A percentile compares a stretch with the other conserved stretches of the same genome.
Evolutionary conservation across 805 yeast genomes (phyloP).

Genomic region (Torulaspora quercuum): DNA sequence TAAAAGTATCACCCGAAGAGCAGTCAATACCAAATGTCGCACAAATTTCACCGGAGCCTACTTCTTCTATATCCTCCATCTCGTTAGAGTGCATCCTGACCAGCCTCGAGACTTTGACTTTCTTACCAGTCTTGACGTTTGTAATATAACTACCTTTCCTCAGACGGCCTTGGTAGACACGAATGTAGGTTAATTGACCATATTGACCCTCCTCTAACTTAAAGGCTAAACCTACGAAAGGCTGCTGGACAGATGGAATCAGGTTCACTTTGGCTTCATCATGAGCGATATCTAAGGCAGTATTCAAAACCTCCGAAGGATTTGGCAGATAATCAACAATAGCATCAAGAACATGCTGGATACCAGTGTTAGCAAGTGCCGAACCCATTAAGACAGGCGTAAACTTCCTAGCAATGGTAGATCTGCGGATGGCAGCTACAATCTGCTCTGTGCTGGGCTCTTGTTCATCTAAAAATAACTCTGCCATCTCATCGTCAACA

Average conservation of each 20-base stretch:
- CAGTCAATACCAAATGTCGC: conserved; percentile 99
- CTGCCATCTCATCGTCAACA: conserved; percentile 97
- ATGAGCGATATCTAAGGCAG: conserved; percentile 72
- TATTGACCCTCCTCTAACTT: conserved; percentile 97
- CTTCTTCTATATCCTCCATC: conserved; percentile 96
- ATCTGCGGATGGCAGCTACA: conserved; percentile 83
- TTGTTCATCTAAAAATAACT: conserved; percentile 82
- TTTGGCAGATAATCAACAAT: conserved; percentile 94
- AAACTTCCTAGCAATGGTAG: conserved; percentile 92
- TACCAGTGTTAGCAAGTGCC: conserved; percentile 93
- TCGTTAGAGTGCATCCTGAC: conserved; percentile 99
- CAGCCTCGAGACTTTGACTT: conserved; percentile 85
- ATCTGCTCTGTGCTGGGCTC: conserved; percentile 84
- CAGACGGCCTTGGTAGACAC: conserved; percentile 95
- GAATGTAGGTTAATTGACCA: conserved; percentile 94
- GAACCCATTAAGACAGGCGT: conserved; percentile 99
- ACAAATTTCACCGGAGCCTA: conserved; percentile 97
- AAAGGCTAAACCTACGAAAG: conserved; percentile 97
- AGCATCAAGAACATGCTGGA: conserved; percentile 93
- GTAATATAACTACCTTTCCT: conserved; percentile 86
- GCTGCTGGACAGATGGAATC: conserved; percentile 66
- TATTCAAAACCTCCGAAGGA: conserved; percentile 89
- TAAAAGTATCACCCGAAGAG: conserved; percentile 96
- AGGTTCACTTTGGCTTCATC: conserved; percentile 68
- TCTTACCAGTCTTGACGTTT: conserved; percentile 89